These are phyloP conservation scores for Fusarium sublunatum DNA, from an alignment of 2,329 filamentous ascomycete genomes.

Conservation along the genomic window DNA sequence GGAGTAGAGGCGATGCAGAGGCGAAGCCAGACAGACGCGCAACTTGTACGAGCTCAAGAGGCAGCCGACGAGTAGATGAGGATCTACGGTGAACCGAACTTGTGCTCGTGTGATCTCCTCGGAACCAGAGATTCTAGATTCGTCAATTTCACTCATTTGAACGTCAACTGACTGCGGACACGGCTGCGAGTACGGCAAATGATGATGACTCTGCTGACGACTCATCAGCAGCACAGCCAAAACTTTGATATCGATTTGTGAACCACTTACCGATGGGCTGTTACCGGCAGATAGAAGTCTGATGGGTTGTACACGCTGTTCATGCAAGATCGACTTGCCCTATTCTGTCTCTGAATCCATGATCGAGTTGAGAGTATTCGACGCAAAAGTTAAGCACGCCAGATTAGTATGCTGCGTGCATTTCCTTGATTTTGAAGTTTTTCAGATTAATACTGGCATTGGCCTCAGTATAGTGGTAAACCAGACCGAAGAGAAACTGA, in stretches of 20 bases:
- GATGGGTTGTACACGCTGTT: too few species aligned
- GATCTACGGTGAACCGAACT: neutral
- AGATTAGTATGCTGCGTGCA: too few species aligned
- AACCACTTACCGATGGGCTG: neutral
- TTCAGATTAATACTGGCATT: too few species aligned
- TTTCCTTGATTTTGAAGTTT: too few species aligned
- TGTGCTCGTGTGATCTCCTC: neutral
- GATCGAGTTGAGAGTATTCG: too few species aligned
- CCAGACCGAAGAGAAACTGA: too few species aligned
- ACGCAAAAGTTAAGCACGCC: too few species aligned
- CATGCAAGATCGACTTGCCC: too few species aligned
- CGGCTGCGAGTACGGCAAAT: neutral
- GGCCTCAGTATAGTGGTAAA: too few species aligned
- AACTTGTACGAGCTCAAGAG: neutral
- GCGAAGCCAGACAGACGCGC: neutral
- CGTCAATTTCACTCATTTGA: neutral
- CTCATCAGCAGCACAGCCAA: neutral
- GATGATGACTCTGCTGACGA: neutral
- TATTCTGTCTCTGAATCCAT: too few species aligned
- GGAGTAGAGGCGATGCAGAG: slow-evolving; percentile 9
- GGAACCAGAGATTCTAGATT: neutral
- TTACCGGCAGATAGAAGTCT: too few species aligned
- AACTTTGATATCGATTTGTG: neutral
- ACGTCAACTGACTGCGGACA: neutral
- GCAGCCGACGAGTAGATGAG: neutral